Percentiles rank a stretch among this genome's conserved stretches.
Conservation (phyloP, 2,329 filamentous ascomycete genomes). For the Zarea fungicola region DNA sequence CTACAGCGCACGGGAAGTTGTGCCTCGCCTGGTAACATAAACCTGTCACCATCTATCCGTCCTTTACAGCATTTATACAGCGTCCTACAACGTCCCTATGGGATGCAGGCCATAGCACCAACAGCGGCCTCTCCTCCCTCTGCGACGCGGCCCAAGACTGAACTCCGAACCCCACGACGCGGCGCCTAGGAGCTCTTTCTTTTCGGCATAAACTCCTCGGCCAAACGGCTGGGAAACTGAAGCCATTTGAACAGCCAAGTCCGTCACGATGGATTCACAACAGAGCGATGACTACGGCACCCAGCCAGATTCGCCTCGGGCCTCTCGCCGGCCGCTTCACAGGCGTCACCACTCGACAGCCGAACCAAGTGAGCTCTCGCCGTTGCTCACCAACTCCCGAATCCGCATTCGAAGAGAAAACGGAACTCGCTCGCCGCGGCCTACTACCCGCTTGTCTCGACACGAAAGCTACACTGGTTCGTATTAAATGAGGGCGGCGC, state of each 20-base stretch:
- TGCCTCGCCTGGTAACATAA: neutral
- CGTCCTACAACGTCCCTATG: neutral
- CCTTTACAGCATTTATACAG: neutral
- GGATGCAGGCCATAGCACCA: neutral
- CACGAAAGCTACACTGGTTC: conserved; percentile 43
- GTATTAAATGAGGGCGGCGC: conserved; percentile 9
- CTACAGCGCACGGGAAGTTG: neutral
- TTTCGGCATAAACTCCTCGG: too few species aligned
- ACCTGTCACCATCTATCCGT: neutral
- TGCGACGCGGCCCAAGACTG: neutral
- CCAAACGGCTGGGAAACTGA: too few species aligned
- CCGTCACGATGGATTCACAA: conserved; percentile 25
- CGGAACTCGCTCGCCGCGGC: conserved; percentile 23
- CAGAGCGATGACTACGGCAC: conserved; percentile 23
- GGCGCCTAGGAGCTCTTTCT: too few species aligned
- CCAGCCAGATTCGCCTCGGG: conserved; percentile 30
- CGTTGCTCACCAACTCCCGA: conserved; percentile 36
- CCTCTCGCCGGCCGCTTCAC: conserved; percentile 23
- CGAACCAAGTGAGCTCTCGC: conserved; percentile 39
- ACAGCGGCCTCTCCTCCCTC: neutral
- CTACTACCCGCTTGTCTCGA: conserved; percentile 24
- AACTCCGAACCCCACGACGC: too few species aligned
- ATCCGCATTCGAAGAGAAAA: conserved; percentile 39
- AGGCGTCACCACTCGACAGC: conserved; percentile 23
- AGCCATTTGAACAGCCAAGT: too few species aligned